phyloP scores from a whole-genome alignment of 768 basidiomycete genomes.

The Termitomyces heimii region DNA sequence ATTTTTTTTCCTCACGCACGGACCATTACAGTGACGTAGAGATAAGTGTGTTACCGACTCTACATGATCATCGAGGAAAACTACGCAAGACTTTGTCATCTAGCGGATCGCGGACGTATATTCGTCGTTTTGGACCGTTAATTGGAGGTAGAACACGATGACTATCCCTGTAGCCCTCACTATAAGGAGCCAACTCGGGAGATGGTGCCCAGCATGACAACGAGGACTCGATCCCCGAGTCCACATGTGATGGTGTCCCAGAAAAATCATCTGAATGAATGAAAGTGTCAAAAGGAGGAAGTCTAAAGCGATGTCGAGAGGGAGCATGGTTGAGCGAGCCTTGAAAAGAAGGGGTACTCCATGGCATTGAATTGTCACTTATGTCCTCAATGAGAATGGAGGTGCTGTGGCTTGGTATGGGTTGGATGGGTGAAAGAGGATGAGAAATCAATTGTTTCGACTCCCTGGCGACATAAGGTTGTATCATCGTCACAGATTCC shows the following conservation, averaged over 20 bases:
- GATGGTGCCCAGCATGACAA: conserved; percentile 3
- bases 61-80: conserved; percentile 21
- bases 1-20: conserved; percentile 34
- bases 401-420: neutral
- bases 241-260: neutral
- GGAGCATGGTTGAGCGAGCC: neutral
- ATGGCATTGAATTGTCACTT: neutral
- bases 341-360: neutral
- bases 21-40: conserved; percentile 19
- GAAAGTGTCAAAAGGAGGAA: conserved; percentile 9
- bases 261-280: neutral
- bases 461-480: conserved; percentile 27
- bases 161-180: conserved; percentile 17
- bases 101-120: conserved; percentile 52
- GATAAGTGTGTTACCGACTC: too few species aligned
- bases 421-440: neutral
- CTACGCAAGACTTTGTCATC: conserved; percentile 59
- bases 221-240: neutral
- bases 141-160: conserved; percentile 58
- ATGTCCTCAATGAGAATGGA: neutral
- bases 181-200: conserved; percentile 6
- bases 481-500: conserved; percentile 34
- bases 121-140: conserved; percentile 42
- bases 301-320: neutral
- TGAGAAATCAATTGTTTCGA: neutral